Evolutionary conservation across 2,329 filamentous ascomycete genomes (phyloP).

Genomic region (Aaosphaeria arxii): DNA sequence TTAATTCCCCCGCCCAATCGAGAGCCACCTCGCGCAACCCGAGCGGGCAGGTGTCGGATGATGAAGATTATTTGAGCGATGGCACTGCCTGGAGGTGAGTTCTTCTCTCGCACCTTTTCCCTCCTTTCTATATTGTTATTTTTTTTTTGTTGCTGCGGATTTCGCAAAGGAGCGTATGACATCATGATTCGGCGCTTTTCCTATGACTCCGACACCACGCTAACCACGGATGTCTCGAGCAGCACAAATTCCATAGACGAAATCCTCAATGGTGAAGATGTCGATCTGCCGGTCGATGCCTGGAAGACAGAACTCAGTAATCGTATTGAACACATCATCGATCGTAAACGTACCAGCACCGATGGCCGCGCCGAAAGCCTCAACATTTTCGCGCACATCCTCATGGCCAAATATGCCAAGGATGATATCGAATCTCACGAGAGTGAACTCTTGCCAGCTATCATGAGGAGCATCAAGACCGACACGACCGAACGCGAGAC

Average conservation of each 20-base stretch:
- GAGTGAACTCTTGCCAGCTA: slow-evolving; percentile 60
- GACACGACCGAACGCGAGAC: slow-evolving; percentile 69
- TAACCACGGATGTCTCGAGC: slow-evolving; percentile 14
- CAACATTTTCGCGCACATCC: slow-evolving; percentile 59
- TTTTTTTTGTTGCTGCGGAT: slow-evolving; percentile 9
- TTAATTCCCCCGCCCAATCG: slow-evolving; percentile 58
- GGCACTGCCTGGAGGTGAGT: slow-evolving; percentile 57
- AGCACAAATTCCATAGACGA: slow-evolving; percentile 68
- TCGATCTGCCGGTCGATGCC: slow-evolving; percentile 46
- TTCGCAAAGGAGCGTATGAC: slow-evolving; percentile 20
- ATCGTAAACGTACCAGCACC: slow-evolving; percentile 74
- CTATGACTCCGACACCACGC: slow-evolving; percentile 12
- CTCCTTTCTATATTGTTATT: slow-evolving; percentile 1
- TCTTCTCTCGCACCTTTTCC: slow-evolving; percentile 2
- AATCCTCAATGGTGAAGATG: slow-evolving; percentile 51
- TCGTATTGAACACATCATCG: slow-evolving; percentile 68
- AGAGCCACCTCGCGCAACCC: slow-evolving; percentile 45
- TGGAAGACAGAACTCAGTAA: slow-evolving; percentile 64
- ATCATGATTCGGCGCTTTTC: slow-evolving; percentile 18
- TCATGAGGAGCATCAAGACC: slow-evolving; percentile 68
- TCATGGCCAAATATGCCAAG: slow-evolving; percentile 67
- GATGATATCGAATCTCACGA: slow-evolving; percentile 59
- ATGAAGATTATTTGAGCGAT: slow-evolving; percentile 62
- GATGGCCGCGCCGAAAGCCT: slow-evolving; percentile 67
- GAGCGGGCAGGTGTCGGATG: slow-evolving; percentile 63